A percentile compares a stretch with the other conserved stretches of the same genome.
phyloP scores from a whole-genome alignment of 371 early-diverging fungal species.

The Mortierella sp. region DNA sequence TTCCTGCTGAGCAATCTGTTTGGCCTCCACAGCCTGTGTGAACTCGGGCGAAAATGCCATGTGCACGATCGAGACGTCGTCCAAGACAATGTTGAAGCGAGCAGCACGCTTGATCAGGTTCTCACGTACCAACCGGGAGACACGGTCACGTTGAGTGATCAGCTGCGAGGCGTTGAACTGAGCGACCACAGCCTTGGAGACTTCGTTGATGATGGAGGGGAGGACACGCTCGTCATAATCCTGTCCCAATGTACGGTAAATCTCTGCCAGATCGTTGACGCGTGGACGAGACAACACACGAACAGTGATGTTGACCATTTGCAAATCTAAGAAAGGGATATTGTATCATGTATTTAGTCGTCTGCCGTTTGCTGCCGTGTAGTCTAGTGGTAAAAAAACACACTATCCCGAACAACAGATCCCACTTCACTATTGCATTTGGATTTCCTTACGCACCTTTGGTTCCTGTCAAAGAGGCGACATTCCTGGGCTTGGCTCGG shows the following conservation, averaged over 20 bases:
- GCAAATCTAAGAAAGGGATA: conserved; percentile 95
- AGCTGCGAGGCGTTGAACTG: conserved; percentile 98
- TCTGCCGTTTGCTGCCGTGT: too few relatives aligned
- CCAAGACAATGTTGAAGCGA: conserved; percentile 92
- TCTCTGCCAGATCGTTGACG: conserved; percentile 79
- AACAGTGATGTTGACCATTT: conserved; percentile 99
- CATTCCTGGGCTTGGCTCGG: conserved; percentile 97
- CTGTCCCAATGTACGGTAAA: conserved; percentile 91
- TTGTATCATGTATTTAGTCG: too few relatives aligned
- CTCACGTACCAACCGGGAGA: conserved; percentile 89
- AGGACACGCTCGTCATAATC: conserved; percentile 98
- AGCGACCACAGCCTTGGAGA: conserved; percentile 96
- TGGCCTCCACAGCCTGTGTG: conserved; percentile 96
- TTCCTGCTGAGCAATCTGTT: conserved; percentile 99
- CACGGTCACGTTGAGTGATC: conserved; percentile 97
- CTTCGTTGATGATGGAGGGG: conserved; percentile 98
- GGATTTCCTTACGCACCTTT: too few relatives aligned
- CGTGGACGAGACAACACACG: conserved; percentile 97
- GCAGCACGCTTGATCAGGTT: conserved; percentile 88
- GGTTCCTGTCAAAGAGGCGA: conserved; percentile 97
- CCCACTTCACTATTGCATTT: too few relatives aligned
- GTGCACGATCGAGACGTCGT: conserved; percentile 98
- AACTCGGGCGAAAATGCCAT: conserved; percentile 97
- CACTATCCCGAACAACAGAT: too few relatives aligned
- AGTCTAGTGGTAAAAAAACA: too few relatives aligned